Percentiles rank a stretch among this genome's conserved stretches.
Evolutionary conservation across 192 early-diverging fungal species (phyloP).

Genomic region (Coemansia sp.): DNA sequence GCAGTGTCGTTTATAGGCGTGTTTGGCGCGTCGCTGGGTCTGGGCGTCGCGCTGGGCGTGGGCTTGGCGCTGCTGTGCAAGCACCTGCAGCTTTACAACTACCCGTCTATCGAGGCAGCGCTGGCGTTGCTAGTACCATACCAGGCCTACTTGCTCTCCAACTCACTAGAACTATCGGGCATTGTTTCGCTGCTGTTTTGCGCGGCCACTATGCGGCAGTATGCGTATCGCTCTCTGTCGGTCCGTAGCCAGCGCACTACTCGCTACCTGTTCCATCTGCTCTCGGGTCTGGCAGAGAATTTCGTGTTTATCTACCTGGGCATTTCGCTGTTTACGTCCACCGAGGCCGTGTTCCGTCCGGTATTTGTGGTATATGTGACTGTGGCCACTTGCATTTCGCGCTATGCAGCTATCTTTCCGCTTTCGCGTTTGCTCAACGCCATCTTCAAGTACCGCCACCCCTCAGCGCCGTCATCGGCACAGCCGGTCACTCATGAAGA

Average conservation of each 20-base stretch:
- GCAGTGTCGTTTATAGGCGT: conserved; percentile 75
- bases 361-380: conserved; percentile 74
- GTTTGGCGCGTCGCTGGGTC: conserved; percentile 77
- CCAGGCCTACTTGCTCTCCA: conserved; percentile 89
- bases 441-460: conserved; percentile 58
- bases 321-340: conserved; percentile 83
- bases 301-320: conserved; percentile 98
- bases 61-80: conserved; percentile 83
- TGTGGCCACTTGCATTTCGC: conserved; percentile 80
- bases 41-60: conserved; percentile 79
- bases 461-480: conserved; percentile 51
- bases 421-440: conserved; percentile 79
- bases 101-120: conserved; percentile 83
- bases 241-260: conserved; percentile 73
- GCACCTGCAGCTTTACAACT: conserved; percentile 77
- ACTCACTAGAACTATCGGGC: conserved; percentile 81
- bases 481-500: conserved; percentile 53
- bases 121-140: conserved; percentile 85
- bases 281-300: conserved; percentile 90
- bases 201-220: conserved; percentile 90
- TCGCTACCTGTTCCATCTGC: conserved; percentile 88
- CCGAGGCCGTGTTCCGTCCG: conserved; percentile 68
- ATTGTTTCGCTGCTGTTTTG: conserved; percentile 94
- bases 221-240: conserved; percentile 90
- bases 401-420: conserved; percentile 85